phyloP scores from a whole-genome alignment of 2,329 filamentous ascomycete genomes.

The Xylariales sp. region DNA sequence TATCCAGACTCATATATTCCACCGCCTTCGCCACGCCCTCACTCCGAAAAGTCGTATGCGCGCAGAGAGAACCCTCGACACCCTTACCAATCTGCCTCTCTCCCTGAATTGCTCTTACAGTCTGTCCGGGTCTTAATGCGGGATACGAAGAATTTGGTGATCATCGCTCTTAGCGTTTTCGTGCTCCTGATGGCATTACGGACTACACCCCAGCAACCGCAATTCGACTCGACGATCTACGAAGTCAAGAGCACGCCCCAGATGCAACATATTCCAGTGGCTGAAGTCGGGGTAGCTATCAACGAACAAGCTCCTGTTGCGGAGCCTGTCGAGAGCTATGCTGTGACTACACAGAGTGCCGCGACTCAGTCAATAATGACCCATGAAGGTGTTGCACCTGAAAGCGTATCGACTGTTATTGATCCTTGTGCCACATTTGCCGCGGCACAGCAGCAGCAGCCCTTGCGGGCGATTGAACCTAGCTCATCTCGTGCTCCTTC shows the following conservation, averaged over 20 bases:
- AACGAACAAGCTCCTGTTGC: constrained; percentile 6
- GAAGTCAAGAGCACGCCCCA: constrained; percentile 19
- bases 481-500: constrained; percentile 15
- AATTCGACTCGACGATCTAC: constrained; percentile 25
- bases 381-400: not conserved
- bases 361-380: not conserved
- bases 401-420: not conserved
- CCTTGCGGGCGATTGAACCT: constrained; percentile 17
- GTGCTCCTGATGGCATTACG: constrained; percentile 46
- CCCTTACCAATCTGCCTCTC: constrained; percentile 38
- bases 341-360: not conserved
- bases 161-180: constrained; percentile 48
- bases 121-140: constrained; percentile 49
- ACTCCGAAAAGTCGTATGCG: constrained; percentile 24
- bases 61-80: constrained; percentile 24
- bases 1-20: constrained; percentile 20
- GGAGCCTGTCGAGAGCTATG: not conserved
- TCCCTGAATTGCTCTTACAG: constrained; percentile 50
- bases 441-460: not conserved
- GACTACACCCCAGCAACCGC: constrained; percentile 21
- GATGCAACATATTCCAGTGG: constrained; percentile 16
- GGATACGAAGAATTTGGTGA: constrained; percentile 57
- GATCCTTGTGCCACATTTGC: constrained; percentile 6
- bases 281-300: constrained; percentile 10
- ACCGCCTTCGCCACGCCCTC: constrained; percentile 20